phyloP scores from a whole-genome alignment of 176 grass and related monocot genomes.

The Pharus latifolius region DNA sequence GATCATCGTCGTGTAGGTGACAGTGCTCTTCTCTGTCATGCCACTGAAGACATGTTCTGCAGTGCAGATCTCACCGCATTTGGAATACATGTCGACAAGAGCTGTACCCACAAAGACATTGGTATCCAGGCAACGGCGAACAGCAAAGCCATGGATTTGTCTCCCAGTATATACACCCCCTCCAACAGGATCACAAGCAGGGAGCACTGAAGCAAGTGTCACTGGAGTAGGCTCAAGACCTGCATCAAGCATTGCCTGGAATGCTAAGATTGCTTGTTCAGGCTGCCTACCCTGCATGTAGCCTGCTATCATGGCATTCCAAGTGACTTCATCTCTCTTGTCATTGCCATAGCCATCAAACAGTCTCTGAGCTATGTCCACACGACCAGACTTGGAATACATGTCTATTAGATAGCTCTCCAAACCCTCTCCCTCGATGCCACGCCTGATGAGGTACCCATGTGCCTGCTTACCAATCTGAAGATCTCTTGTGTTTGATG shows the following conservation, averaged over 20 bases:
- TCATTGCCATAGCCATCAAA: conserved; percentile 37
- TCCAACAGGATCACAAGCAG: conserved; percentile 54
- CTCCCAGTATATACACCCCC: conserved; percentile 41
- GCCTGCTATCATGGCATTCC: conserved; percentile 93
- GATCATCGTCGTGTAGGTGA: conserved; percentile 76
- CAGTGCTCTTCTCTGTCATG: conserved; percentile 64
- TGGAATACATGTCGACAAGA: conserved; percentile 83
- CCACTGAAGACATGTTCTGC: conserved; percentile 61
- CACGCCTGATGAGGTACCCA: conserved; percentile 64
- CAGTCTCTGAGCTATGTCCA: conserved; percentile 56
- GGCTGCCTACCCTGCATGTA: conserved; percentile 52
- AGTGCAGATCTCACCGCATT: conserved; percentile 55
- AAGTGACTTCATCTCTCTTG: conserved; percentile 70
- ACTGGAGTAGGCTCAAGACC: conserved; percentile 58
- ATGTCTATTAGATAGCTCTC: conserved; percentile 96
- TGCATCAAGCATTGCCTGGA: conserved; percentile 59
- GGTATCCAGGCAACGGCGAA: conserved; percentile 38
- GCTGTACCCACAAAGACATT: conserved; percentile 76
- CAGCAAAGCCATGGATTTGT: conserved; percentile 73
- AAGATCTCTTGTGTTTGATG: conserved; percentile 67
- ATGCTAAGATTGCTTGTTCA: conserved; percentile 43
- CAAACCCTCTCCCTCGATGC: conserved; percentile 58
- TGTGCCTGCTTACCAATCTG: conserved; percentile 75
- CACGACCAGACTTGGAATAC: conserved; percentile 70
- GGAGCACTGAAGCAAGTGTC: conserved; percentile 66